Evolutionary conservation across 306 rosid species (phyloP).

Genomic region (Cicer arietinum): DNA sequence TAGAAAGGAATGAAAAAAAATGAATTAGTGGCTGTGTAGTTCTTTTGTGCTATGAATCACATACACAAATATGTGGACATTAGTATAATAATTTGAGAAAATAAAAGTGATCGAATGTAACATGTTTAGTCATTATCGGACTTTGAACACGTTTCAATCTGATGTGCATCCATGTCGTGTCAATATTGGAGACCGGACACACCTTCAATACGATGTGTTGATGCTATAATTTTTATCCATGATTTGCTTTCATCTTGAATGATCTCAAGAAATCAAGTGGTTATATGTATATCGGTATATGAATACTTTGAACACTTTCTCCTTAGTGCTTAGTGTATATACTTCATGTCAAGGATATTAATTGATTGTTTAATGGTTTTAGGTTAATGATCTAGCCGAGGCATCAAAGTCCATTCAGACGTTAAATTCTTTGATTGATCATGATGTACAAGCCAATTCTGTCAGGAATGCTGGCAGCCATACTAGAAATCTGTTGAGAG

Average conservation of each 20-base stretch:
- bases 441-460: slow-evolving; percentile 58
- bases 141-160: too few species aligned
- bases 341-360: not conserved
- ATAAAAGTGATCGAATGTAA: too few species aligned
- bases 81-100: too few species aligned
- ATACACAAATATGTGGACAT: too few species aligned
- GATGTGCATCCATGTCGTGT: too few species aligned
- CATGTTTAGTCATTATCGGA: too few species aligned
- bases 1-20: not conserved
- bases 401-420: slow-evolving; percentile 76
- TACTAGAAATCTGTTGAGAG: slow-evolving; percentile 87
- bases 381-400: slow-evolving; percentile 83
- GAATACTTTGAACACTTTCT: not conserved
- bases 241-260: not conserved
- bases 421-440: slow-evolving; percentile 68
- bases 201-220: too few species aligned
- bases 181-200: too few species aligned
- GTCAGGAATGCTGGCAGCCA: slow-evolving; percentile 79
- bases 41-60: not conserved
- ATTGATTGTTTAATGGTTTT: slow-evolving; percentile 31
- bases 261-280: not conserved
- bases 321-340: not conserved
- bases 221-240: too few species aligned
- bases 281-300: not conserved
- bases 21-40: not conserved